Evolutionary conservation across 371 early-diverging fungal genomes (phyloP).

Genomic region (Rhizomucor miehei): DNA sequence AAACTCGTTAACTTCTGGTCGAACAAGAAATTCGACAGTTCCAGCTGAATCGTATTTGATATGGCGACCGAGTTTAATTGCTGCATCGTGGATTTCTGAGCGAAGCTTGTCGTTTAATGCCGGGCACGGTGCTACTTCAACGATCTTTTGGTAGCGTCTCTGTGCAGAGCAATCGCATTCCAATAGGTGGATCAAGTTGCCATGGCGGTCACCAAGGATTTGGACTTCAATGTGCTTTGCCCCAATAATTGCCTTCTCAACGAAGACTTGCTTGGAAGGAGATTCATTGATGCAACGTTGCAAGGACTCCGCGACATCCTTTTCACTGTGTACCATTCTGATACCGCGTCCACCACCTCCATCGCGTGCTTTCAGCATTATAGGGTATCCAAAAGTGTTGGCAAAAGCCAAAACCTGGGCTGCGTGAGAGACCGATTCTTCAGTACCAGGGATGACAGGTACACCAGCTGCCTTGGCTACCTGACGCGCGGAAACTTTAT

Average conservation of each 20-base stretch:
- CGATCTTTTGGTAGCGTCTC: slow-evolving; percentile 83
- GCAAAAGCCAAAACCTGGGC: slow-evolving; percentile 26
- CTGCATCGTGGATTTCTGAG: slow-evolving; percentile 24
- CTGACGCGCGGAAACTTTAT: slow-evolving; percentile 71
- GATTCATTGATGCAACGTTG: slow-evolving; percentile 36
- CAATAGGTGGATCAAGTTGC: slow-evolving; percentile 74
- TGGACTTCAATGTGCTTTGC: slow-evolving; percentile 93
- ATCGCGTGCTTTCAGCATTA: slow-evolving; percentile 85
- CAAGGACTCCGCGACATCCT: slow-evolving; percentile 21
- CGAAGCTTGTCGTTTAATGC: slow-evolving; percentile 18
- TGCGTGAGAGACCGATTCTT: slow-evolving; percentile 16
- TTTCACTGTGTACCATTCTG: slow-evolving; percentile 54
- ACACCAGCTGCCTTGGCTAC: slow-evolving; percentile 28
- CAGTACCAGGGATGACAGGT: slow-evolving; percentile 35
- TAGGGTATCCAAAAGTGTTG: slow-evolving; percentile 61
- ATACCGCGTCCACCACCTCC: slow-evolving; percentile 94
- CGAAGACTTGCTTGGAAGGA: slow-evolving; percentile 40
- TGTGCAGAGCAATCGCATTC: slow-evolving; percentile 89
- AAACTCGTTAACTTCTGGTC: slow-evolving; percentile 48
- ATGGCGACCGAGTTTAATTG: slow-evolving; percentile 19
- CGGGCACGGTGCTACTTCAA: slow-evolving; percentile 60
- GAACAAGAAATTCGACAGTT: slow-evolving; percentile 83
- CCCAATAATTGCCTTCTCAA: slow-evolving; percentile 85
- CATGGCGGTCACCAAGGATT: slow-evolving; percentile 71
- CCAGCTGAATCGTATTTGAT: slow-evolving; percentile 49